phyloP scores from a whole-genome alignment of 2,329 filamentous ascomycete species.

The Calonectria hawksworthii region DNA sequence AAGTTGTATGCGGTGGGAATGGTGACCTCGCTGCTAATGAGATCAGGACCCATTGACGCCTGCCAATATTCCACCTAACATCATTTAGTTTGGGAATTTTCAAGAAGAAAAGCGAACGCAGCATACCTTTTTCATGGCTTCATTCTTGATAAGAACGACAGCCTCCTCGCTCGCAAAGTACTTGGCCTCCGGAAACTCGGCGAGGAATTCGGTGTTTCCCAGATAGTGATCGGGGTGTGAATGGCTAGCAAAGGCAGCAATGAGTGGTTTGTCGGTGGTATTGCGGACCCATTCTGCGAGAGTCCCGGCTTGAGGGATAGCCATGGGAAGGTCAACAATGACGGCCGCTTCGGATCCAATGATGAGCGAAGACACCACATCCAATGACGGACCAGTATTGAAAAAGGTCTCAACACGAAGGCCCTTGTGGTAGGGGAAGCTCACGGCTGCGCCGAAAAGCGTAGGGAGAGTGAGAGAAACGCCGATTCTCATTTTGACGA shows the following conservation, averaged over 20 bases:
- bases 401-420: slow-evolving; percentile 24
- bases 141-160: slow-evolving; percentile 20
- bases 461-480: background rate
- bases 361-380: slow-evolving; percentile 33
- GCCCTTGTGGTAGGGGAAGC: background rate
- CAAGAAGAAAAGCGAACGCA: background rate
- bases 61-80: slow-evolving; percentile 11
- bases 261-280: slow-evolving; percentile 31
- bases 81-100: background rate
- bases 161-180: slow-evolving; percentile 26
- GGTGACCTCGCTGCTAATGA: slow-evolving; percentile 6
- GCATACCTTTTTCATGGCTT: slow-evolving; percentile 25
- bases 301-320: slow-evolving; percentile 18
- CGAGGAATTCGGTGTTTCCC: slow-evolving; percentile 17
- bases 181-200: slow-evolving; percentile 24
- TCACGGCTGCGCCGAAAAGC: background rate
- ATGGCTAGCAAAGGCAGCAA: slow-evolving; percentile 31
- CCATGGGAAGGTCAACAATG: slow-evolving; percentile 27
- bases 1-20: slow-evolving; percentile 27
- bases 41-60: slow-evolving; percentile 8
- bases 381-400: slow-evolving; percentile 17
- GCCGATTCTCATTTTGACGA: background rate
- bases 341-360: slow-evolving; percentile 31
- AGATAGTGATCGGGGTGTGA: slow-evolving; percentile 33
- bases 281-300: slow-evolving; percentile 27